Base-by-base conservation (phyloP, 441 rosid species). In the Euphorbia corollata region DNA sequence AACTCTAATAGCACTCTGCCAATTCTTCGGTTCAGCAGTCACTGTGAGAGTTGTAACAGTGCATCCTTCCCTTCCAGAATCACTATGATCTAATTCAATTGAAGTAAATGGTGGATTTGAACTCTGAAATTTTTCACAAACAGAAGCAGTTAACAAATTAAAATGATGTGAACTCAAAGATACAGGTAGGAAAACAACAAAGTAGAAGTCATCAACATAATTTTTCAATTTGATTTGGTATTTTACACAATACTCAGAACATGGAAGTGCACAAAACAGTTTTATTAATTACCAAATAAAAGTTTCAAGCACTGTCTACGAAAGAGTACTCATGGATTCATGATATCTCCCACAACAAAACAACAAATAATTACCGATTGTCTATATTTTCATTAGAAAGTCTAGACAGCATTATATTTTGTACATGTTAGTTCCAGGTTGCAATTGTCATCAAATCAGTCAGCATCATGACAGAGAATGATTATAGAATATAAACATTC, bases 21-120 rank as follows among this genome's bases (percentile, higher is more conserved):
- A 95, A 78, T 88, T 95, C 77, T 85, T 83, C 72, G 99, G 98
- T 74, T 95, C 99, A 64, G 99, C 99, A 27, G 98, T 87, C 39
- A 95, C 92, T 63, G 99, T 95, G 68, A 95, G 98, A 69, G 99
- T 95, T 51, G 99, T 95, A 64, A 95, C 99, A 41, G 98, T 95
- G 86, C 99, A 95, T 60, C 96, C 96, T 83, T 95, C 98, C 82
- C 99, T 88, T 76, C 99, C 99, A 15, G 99, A 95, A 77, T 95
- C 99, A 77, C 99, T 92, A 80, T 95, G 99, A 81, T 95, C 99
- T 84, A 95, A 80, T 82, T 95, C 99, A 74, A 95, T 90, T 51
- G 98, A 95, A 15, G 99, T 92, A 81, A 92, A 95, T n/a, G 98
- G 99, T 0, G 98, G 99, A 80, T 95, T 90, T 61, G 99, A 95